Evolutionary conservation across 805 yeast genomes (phyloP).

Genomic region (Candida multigemmis): DNA sequence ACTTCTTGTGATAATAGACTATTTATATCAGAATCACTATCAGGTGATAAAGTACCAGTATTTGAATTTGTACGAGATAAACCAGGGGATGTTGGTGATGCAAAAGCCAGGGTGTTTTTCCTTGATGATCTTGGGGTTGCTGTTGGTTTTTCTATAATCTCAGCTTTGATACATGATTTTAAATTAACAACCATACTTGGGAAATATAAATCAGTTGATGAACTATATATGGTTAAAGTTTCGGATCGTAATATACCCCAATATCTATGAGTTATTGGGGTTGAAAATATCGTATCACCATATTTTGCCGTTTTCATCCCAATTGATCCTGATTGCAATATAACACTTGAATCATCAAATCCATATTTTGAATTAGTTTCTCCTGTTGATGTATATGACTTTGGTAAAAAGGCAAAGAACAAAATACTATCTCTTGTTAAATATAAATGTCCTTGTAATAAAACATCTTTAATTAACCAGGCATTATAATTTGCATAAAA

Average conservation of each 20-base stretch:
- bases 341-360: constrained; percentile 14
- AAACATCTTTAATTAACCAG: constrained; percentile 76
- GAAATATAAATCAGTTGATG: constrained; percentile 76
- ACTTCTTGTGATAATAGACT: constrained; percentile 9
- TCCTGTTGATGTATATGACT: constrained; percentile 9
- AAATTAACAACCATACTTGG: constrained; percentile 73
- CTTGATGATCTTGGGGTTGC: constrained; percentile 11
- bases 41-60: constrained; percentile 7
- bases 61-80: constrained; percentile 5
- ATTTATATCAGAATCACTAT: constrained; percentile 16
- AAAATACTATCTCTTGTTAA: constrained; percentile 56
- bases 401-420: constrained; percentile 76
- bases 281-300: constrained; percentile 25
- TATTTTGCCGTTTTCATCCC: constrained; percentile 29
- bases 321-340: constrained; percentile 26
- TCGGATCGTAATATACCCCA: constrained; percentile 77
- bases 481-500: constrained; percentile 57
- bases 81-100: constrained; percentile 1
- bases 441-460: constrained; percentile 79
- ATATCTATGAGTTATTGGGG: constrained; percentile 39
- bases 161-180: constrained; percentile 52
- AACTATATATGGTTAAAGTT: constrained; percentile 57
- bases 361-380: constrained; percentile 1
- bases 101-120: constrained; percentile 1
- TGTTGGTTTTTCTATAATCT: constrained; percentile 27